A percentile compares a stretch with the other conserved stretches of the same genome.
These are phyloP conservation scores for Schizosaccharomyces osmophilus DNA, from an alignment of 805 yeast genomes.

Conservation along the genomic window DNA sequence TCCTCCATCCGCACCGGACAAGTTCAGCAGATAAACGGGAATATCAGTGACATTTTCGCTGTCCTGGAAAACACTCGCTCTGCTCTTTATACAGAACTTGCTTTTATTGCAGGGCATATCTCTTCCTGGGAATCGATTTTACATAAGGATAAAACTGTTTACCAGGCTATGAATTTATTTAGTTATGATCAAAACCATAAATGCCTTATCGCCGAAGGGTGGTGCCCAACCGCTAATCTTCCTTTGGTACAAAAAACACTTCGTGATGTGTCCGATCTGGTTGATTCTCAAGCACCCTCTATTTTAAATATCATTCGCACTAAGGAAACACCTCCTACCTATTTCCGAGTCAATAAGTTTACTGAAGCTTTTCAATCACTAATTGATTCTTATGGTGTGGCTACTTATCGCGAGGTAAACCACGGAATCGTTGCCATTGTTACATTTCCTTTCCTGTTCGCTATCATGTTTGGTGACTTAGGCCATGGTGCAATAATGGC, in stretches of 20 bases:
- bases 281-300: constrained; percentile 21
- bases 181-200: constrained; percentile 65
- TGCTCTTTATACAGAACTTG: constrained; percentile 52
- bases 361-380: constrained; percentile 80
- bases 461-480: constrained; percentile 95
- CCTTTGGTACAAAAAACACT: constrained; percentile 39
- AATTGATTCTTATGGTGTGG: constrained; percentile 87
- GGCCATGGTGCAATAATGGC: constrained; percentile 83
- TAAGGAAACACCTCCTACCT: constrained; percentile 78
- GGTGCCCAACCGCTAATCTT: constrained; percentile 73
- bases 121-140: constrained; percentile 46
- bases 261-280: constrained; percentile 32
- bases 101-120: constrained; percentile 50
- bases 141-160: constrained; percentile 63
- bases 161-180: constrained; percentile 50
- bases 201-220: constrained; percentile 82
- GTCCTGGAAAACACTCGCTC: constrained; percentile 40
- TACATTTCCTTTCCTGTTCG: constrained; percentile 95
- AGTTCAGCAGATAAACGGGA: constrained; percentile 20
- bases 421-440: constrained; percentile 87
- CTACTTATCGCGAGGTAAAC: constrained; percentile 80
- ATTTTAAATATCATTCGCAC: constrained; percentile 39
- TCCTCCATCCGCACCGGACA: constrained; percentile 16
- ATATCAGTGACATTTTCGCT: constrained; percentile 30
- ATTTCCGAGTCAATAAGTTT: constrained; percentile 80